Evolutionary conservation across 2,329 filamentous ascomycete species (phyloP).

Genomic region (Pseudocercospora macadamiae): DNA sequence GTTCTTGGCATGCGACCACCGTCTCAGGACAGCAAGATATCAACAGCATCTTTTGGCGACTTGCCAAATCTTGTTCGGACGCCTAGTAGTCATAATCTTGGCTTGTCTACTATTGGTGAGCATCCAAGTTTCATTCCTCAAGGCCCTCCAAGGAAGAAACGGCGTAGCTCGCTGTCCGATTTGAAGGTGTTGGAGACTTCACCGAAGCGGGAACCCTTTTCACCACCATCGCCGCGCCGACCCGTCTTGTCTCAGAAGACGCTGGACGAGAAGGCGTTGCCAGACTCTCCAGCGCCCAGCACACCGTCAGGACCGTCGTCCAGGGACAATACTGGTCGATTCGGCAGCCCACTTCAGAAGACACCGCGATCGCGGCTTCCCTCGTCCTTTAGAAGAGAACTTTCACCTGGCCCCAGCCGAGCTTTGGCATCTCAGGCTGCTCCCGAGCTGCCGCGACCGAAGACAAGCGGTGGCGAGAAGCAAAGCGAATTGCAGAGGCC

Average conservation of each 20-base stretch:
- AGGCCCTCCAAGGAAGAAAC: slow-evolving; percentile 68
- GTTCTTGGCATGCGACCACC: slow-evolving; percentile 51
- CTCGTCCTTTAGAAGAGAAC: slow-evolving; percentile 47
- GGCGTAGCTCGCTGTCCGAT: slow-evolving; percentile 89
- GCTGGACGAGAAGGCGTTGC: slow-evolving; percentile 34
- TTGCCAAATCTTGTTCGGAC: slow-evolving; percentile 22
- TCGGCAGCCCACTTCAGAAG: slow-evolving; percentile 45
- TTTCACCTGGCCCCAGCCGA: slow-evolving; percentile 41
- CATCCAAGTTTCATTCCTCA: slow-evolving; percentile 48
- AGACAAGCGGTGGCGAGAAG: slow-evolving; percentile 25
- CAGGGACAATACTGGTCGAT: slow-evolving; percentile 40
- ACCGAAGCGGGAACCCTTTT: slow-evolving; percentile 28
- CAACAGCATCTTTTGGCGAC: slow-evolving; percentile 45
- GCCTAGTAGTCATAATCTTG: slow-evolving; percentile 32
- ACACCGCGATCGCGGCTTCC: slow-evolving; percentile 39
- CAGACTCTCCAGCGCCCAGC: slow-evolving; percentile 41
- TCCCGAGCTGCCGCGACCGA: slow-evolving; percentile 37
- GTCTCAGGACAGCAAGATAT: slow-evolving; percentile 56
- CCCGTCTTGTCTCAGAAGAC: slow-evolving; percentile 25
- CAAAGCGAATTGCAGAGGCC: slow-evolving; percentile 30
- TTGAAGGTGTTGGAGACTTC: slow-evolving; percentile 67
- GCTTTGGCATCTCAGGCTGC: slow-evolving; percentile 19
- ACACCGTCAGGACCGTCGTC: slow-evolving; percentile 38
- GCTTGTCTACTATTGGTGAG: slow-evolving; percentile 56
- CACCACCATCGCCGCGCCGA: slow-evolving; percentile 29